Evolutionary conservation across 2,329 filamentous ascomycete genomes (phyloP).

Genomic region (Akanthomyces lecanii): DNA sequence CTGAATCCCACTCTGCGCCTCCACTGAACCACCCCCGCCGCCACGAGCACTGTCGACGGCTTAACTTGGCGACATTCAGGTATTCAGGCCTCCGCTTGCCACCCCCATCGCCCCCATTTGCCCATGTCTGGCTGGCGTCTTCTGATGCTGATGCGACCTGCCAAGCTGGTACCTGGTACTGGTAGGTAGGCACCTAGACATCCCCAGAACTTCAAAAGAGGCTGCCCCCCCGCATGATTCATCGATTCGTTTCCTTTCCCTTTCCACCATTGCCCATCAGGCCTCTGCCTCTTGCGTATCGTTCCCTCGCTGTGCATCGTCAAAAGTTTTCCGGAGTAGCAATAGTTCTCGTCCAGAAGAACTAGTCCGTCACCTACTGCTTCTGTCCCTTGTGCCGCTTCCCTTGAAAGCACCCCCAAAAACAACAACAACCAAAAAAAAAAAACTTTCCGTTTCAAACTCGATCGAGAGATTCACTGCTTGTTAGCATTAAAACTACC

Average conservation of each 20-base stretch:
- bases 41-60: conserved; percentile 1
- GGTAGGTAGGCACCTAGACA: neutral
- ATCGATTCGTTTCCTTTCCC: conserved; percentile 22
- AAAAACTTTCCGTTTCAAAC: neutral
- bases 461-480: conserved; percentile 13
- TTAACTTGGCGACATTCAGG: conserved; percentile 8
- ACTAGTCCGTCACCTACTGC: conserved; percentile 3
- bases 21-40: conserved; percentile 2
- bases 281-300: conserved; percentile 17
- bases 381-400: conserved; percentile 19
- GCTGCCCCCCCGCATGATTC: conserved; percentile 22
- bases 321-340: neutral
- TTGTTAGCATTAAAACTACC: conserved; percentile 24
- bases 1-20: neutral
- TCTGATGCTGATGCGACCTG: neutral
- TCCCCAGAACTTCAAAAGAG: conserved; percentile 8
- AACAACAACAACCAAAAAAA: conserved; percentile 6
- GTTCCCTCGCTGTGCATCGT: conserved; percentile 6
- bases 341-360: neutral
- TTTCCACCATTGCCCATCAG: conserved; percentile 16
- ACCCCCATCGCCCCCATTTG: neutral
- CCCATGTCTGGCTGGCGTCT: neutral
- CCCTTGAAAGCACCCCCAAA: neutral
- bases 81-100: neutral
- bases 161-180: neutral